These are phyloP conservation scores for Malassezia equina DNA, from an alignment of 1,284 basidiomycete genomes.

Conservation along the genomic window DNA sequence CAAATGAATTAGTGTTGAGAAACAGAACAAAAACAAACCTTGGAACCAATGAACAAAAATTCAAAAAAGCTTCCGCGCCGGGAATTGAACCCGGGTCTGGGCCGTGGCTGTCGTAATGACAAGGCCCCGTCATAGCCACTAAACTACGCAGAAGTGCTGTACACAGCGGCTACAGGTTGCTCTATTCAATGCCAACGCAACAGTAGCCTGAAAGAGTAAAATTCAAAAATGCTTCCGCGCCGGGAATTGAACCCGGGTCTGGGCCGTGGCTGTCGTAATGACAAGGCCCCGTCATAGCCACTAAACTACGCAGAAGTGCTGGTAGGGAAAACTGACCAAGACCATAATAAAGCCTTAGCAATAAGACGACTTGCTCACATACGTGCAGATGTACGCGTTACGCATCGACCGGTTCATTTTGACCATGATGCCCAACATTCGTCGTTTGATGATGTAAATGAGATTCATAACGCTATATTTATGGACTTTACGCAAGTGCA, in stretches of 20 bases:
- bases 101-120: slow-evolving; percentile 13
- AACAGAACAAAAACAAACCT: too few species aligned
- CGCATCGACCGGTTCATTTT: too few species aligned
- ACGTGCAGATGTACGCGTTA: too few species aligned
- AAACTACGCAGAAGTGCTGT: slow-evolving; percentile 20
- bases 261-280: slow-evolving; percentile 12
- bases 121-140: slow-evolving; percentile 23
- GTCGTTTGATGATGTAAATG: background rate
- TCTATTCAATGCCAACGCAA: too few species aligned
- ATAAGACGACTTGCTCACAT: too few species aligned
- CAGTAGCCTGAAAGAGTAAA: too few species aligned
- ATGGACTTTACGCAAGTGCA: background rate
- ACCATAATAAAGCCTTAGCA: too few species aligned
- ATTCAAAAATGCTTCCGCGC: slow-evolving; percentile 18
- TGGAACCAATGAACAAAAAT: too few species aligned
- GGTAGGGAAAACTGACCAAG: background rate
- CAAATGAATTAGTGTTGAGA: background rate
- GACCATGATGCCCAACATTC: background rate
- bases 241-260: slow-evolving; percentile 24
- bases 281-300: slow-evolving; percentile 23
- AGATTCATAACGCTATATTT: background rate
- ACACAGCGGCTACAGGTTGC: too few species aligned
- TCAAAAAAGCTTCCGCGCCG: slow-evolving; percentile 19
- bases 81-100: slow-evolving; percentile 24
- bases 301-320: slow-evolving; percentile 20